phyloP scores from a whole-genome alignment of 257 asterid species.

The Solanum etuberosum region DNA sequence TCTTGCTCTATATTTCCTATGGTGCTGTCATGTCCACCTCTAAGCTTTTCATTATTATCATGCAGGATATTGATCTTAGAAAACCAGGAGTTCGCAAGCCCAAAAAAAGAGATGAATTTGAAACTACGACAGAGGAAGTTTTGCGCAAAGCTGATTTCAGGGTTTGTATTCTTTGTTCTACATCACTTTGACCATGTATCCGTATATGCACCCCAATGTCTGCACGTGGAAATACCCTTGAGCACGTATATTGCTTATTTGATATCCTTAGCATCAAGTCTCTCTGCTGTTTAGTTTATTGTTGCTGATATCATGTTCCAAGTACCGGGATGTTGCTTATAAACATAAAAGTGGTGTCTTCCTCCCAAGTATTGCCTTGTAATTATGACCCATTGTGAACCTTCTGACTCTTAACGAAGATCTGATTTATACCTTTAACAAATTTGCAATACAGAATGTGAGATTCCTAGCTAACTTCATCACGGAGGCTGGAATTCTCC shows the following conservation, averaged over 20 bases:
- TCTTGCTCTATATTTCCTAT: background rate
- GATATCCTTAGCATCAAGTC: background rate
- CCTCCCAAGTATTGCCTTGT: background rate
- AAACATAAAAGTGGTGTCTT: background rate
- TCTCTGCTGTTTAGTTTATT: background rate
- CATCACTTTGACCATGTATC: background rate
- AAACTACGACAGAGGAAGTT: constrained; percentile 76
- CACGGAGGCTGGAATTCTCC: constrained; percentile 79
- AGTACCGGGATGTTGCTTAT: background rate
- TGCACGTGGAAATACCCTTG: background rate
- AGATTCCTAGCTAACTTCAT: constrained; percentile 74
- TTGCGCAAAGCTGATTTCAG: constrained; percentile 86
- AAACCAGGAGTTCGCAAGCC: constrained; percentile 62
- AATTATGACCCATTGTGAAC: background rate
- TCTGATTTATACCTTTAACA: background rate
- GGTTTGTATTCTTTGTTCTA: constrained; percentile 32
- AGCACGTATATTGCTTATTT: background rate
- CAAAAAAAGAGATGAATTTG: constrained; percentile 43
- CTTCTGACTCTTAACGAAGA: background rate
- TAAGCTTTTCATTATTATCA: constrained; percentile 3
- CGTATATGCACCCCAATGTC: background rate
- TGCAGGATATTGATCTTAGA: constrained; percentile 79
- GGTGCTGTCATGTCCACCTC: constrained; percentile 3
- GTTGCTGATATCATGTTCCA: background rate
- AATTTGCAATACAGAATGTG: constrained; percentile 51